Conservation (phyloP, 805 yeast genomes). For the Candida arabinofermentans region DNA sequence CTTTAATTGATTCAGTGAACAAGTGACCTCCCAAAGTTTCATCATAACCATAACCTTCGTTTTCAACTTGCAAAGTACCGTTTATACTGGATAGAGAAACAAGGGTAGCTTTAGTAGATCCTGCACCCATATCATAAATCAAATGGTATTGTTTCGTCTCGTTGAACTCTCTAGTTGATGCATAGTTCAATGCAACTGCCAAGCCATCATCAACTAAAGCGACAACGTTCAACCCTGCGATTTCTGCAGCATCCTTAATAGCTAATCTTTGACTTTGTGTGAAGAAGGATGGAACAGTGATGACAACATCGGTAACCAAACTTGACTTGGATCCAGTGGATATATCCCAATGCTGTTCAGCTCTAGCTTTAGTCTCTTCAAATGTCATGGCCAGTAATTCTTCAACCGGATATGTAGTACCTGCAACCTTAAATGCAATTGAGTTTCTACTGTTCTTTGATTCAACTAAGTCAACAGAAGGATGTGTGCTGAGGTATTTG, state of each 20-base stretch:
- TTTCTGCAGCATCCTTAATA: constrained; percentile 62
- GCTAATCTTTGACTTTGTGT: constrained; percentile 64
- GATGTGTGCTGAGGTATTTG: constrained; percentile 50
- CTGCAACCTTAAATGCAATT: constrained; percentile 49
- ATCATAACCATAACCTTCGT: constrained; percentile 71
- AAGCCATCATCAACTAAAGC: constrained; percentile 84
- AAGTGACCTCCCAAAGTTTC: constrained; percentile 69
- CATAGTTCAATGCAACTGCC: constrained; percentile 85
- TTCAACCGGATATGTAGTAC: constrained; percentile 47
- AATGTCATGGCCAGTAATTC: constrained; percentile 84
- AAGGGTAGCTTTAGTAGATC: constrained; percentile 84
- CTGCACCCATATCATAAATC: constrained; percentile 90
- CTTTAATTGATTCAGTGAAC: constrained; percentile 63
- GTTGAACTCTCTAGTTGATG: constrained; percentile 46
- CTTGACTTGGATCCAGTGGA: constrained; percentile 40
- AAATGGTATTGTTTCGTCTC: constrained; percentile 54
- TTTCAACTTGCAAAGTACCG: constrained; percentile 45
- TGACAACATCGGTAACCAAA: constrained; percentile 50
- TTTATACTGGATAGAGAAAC: constrained; percentile 51
- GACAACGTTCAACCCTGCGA: constrained; percentile 62
- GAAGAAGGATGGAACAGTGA: constrained; percentile 76
- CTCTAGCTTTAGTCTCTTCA: constrained; percentile 60
- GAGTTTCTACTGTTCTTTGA: constrained; percentile 45
- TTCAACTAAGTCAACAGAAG: constrained; percentile 50
- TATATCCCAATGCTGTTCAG: constrained; percentile 53